Conservation (phyloP, 2,329 filamentous ascomycete species). For the Tolypocladium capitatum region DNA sequence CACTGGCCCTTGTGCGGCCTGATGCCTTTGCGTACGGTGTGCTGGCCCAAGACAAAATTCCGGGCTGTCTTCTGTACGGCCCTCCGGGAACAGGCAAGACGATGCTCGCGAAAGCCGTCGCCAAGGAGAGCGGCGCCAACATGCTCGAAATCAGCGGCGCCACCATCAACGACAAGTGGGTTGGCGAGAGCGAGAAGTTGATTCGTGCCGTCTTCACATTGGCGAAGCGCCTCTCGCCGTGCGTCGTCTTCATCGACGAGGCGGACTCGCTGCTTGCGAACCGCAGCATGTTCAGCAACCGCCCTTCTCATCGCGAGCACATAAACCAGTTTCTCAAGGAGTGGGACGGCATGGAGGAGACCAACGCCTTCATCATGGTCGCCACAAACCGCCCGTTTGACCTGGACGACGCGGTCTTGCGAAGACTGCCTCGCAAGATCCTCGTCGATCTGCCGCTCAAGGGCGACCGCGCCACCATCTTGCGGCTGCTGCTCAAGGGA, state of each 20-base stretch:
- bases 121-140: conserved; percentile 54
- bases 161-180: conserved; percentile 90
- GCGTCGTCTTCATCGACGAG: conserved; percentile 94
- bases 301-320: conserved; percentile 68
- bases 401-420: conserved; percentile 73
- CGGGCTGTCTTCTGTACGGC: conserved; percentile 77
- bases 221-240: conserved; percentile 80
- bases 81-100: conserved; percentile 73
- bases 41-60: conserved; percentile 78
- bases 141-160: conserved; percentile 83
- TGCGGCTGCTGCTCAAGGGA: conserved; percentile 56
- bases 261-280: conserved; percentile 84
- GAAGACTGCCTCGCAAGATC: conserved; percentile 60
- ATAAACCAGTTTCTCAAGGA: conserved; percentile 96
- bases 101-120: conserved; percentile 54
- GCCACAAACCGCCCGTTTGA: conserved; percentile 94
- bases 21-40: conserved; percentile 97
- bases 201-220: conserved; percentile 83
- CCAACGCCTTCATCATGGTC: conserved; percentile 92
- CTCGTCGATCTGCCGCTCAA: conserved; percentile 61
- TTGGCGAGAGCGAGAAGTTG: conserved; percentile 94
- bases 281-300: conserved; percentile 50
- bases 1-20: conserved; percentile 71
- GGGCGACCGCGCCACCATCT: conserved; percentile 52
- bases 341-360: conserved; percentile 81